Base-by-base conservation (phyloP, 768 basidiomycete species). In the Lactarius pseudohatsudake region DNA sequence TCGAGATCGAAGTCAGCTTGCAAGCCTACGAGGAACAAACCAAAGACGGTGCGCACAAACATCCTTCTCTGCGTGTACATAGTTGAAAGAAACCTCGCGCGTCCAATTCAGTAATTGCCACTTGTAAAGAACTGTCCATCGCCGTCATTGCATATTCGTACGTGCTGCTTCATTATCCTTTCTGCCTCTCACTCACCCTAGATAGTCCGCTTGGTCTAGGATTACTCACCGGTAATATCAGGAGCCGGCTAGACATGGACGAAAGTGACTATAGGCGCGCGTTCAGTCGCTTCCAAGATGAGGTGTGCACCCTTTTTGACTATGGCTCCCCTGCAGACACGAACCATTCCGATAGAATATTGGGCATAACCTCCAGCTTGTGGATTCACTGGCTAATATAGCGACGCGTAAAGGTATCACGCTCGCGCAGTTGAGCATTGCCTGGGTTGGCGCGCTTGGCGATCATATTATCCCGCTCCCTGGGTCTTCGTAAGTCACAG, bases 1-100 rank as follows among this genome's bases (percentile, higher is more conserved):
- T 86, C 16, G 88, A 91, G 74, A 86, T 89, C 59, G 89, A 91
- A 74, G 77, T 87, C 56, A 87, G 85, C 71, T 81, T 85, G 4
- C 88, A 85, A 80, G 78, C 81, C 1, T 86, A 85, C 61, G 85
- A 85, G 66, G 76, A 79, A 26, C 79, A 84, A 62, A 80, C 84
- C n/a, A 80, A 78, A 70, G 77, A 80, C 22, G 80, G 80, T 80
- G 55, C 10, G 71, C 41, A 34, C 20, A 43, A 16, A n/a, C 16
- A 36, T 8, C 43, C 43, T 11, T 28, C 45, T 65, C 16, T 32
- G 43, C 64, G 9, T 28, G 50, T 53, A 40, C 13, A 40, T 40
- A 53, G 50, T 15, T 9, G 1, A 1, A 15, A 2, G 40, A 22
- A 55, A 11, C 28, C 16, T 40, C 2, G 40, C 11, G 57, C 22